A percentile compares a stretch with the other conserved stretches of the same genome.
Conservation (phyloP, 352 stramenopile genomes). For the Pythium chondricola region DNA sequence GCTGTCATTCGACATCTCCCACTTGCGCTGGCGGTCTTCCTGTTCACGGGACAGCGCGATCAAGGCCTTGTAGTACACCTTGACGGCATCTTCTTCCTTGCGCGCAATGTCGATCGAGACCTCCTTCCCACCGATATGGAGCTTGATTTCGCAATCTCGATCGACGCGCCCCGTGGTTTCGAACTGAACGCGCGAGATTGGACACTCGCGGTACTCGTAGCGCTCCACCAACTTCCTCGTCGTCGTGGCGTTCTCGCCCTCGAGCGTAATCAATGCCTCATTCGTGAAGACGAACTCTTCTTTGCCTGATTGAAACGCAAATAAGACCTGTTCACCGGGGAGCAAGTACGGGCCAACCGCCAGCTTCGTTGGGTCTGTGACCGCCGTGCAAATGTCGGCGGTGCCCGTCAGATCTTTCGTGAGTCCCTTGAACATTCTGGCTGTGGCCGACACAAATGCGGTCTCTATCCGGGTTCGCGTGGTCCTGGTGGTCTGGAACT, state of each 20-base stretch:
- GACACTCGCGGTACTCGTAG: slow-evolving; percentile 33
- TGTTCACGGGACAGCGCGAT: slow-evolving; percentile 37
- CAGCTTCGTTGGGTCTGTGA: slow-evolving; percentile 25
- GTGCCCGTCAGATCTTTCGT: slow-evolving; percentile 44
- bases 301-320: slow-evolving; percentile 49
- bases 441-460: no score
- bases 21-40: slow-evolving; percentile 23
- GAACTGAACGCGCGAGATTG: slow-evolving; percentile 29
- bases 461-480: no score
- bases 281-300: slow-evolving; percentile 64
- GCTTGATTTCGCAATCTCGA: slow-evolving; percentile 64
- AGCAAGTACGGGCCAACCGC: slow-evolving; percentile 29
- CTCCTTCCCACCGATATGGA: slow-evolving; percentile 29
- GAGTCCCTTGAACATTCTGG: slow-evolving; percentile 39
- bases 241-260: slow-evolving; percentile 35
- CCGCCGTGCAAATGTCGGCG: slow-evolving; percentile 43
- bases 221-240: slow-evolving; percentile 38
- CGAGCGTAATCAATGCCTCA: slow-evolving; percentile 35
- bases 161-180: slow-evolving; percentile 51
- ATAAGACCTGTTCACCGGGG: slow-evolving; percentile 36
- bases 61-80: slow-evolving; percentile 46
- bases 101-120: slow-evolving; percentile 48
- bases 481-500: no score
- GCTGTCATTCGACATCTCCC: slow-evolving; percentile 26
- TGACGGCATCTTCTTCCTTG: slow-evolving; percentile 39